These are phyloP conservation scores for Solanum neorickii DNA, from an alignment of 257 asterid genomes.

Conservation along the genomic window DNA sequence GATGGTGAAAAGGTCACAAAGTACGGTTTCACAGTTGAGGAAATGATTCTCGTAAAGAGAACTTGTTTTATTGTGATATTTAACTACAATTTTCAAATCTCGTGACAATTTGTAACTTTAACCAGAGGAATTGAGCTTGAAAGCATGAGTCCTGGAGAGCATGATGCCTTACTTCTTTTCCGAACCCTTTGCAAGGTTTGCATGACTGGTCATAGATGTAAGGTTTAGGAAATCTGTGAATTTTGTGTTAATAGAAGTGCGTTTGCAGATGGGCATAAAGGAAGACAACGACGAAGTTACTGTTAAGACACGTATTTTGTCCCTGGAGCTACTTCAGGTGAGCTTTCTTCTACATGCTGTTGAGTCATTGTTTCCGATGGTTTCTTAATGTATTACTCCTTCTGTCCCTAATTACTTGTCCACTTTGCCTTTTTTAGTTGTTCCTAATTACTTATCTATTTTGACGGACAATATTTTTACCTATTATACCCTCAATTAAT, in stretches of 20 bases:
- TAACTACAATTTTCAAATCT: not conserved
- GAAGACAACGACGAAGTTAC: constrained; percentile 92
- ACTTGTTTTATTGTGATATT: not conserved
- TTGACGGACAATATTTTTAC: too few species aligned
- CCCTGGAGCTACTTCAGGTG: constrained; percentile 98
- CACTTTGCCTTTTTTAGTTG: too few species aligned
- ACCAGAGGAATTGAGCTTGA: constrained; percentile 65
- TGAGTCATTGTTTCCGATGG: not conserved
- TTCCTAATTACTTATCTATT: too few species aligned
- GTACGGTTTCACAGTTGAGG: constrained; percentile 24
- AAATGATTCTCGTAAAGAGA: constrained; percentile 16
- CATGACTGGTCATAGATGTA: not conserved
- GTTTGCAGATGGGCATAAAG: constrained; percentile 94
- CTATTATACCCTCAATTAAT: too few species aligned
- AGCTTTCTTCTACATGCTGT: not conserved
- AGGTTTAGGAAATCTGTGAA: not conserved
- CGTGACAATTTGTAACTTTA: not conserved
- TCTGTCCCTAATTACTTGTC: too few species aligned
- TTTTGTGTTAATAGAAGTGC: not conserved
- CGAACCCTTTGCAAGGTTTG: constrained; percentile 99
- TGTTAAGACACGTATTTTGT: constrained; percentile 77
- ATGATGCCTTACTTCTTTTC: constrained; percentile 87
- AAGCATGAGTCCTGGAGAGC: constrained; percentile 68
- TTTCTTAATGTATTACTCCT: not conserved
- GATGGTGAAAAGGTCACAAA: constrained; percentile 82